Percentiles rank a stretch among this genome's conserved stretches.
Evolutionary conservation across 345 rosid species (phyloP).

Genomic region (Noccaea caerulescens): DNA sequence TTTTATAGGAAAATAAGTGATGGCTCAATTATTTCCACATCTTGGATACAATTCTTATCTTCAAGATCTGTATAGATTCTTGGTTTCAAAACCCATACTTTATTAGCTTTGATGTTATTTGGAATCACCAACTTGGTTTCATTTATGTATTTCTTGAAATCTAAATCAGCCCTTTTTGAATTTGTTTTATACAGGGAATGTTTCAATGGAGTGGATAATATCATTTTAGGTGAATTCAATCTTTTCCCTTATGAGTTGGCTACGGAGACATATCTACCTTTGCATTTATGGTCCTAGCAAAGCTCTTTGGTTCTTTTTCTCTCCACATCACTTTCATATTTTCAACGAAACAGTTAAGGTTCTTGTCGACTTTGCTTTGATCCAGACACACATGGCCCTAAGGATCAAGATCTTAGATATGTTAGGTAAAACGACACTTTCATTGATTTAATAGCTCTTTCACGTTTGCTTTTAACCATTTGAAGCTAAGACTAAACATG

Average conservation of each 20-base stretch:
- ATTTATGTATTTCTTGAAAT: slow-evolving; percentile 3
- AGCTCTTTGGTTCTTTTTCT: slow-evolving; percentile 28
- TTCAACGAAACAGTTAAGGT: slow-evolving; percentile 38
- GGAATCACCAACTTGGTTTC: not conserved
- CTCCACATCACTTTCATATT: slow-evolving; percentile 25
- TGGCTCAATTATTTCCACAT: slow-evolving; percentile 37
- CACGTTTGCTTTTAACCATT: slow-evolving; percentile 8
- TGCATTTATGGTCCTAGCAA: slow-evolving; percentile 29
- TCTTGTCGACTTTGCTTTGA: slow-evolving; percentile 31
- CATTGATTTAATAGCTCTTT: slow-evolving; percentile 37
- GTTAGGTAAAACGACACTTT: slow-evolving; percentile 41
- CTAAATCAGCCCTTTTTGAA: not conserved
- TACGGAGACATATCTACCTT: slow-evolving; percentile 34
- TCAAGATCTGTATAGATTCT: slow-evolving; percentile 9
- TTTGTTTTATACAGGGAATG: not conserved
- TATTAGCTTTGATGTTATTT: slow-evolving; percentile 13
- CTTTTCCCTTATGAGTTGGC: slow-evolving; percentile 34
- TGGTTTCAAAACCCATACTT: slow-evolving; percentile 25
- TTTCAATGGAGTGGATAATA: slow-evolving; percentile 18
- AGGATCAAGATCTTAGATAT: slow-evolving; percentile 29
- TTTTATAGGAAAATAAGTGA: slow-evolving; percentile 13
- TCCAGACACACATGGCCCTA: slow-evolving; percentile 35
- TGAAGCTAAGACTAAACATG: slow-evolving; percentile 27
- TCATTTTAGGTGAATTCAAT: slow-evolving; percentile 1
- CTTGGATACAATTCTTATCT: slow-evolving; percentile 31